Conservation (phyloP, 257 asterid species). For the Linderniella brevidens region DNA sequence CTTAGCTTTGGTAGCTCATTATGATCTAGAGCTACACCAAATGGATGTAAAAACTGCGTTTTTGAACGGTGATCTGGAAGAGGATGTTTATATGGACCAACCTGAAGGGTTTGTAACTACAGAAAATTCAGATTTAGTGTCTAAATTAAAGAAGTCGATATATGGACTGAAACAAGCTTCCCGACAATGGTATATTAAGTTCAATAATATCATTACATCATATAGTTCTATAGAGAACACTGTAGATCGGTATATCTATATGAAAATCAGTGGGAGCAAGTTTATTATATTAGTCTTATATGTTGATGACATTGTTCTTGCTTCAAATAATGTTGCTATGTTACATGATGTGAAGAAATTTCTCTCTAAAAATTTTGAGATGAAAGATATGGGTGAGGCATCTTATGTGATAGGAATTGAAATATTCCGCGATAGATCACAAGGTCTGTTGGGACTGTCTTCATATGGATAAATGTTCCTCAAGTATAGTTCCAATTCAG, state of each 20-base stretch:
- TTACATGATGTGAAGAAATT: neutral
- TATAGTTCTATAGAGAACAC: conserved; percentile 1
- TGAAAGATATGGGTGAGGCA: neutral
- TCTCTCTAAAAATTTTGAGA: neutral
- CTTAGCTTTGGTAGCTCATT: neutral
- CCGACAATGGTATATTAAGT: neutral
- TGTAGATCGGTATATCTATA: neutral
- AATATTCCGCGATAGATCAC: neutral
- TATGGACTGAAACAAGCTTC: conserved; percentile 5
- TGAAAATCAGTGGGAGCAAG: conserved; percentile 3
- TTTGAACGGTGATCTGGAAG: neutral
- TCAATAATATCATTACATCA: neutral
- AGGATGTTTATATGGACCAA: neutral
- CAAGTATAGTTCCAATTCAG: neutral
- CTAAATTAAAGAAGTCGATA: neutral
- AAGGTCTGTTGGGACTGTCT: neutral
- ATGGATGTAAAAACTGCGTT: neutral
- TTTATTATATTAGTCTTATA: conserved; percentile 1
- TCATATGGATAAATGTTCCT: too few species aligned
- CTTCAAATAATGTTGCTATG: neutral
- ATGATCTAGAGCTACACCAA: neutral
- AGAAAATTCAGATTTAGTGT: neutral
- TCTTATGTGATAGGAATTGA: neutral
- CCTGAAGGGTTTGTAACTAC: neutral
- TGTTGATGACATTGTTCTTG: conserved; percentile 1